Evolutionary conservation across 1,284 basidiomycete genomes (phyloP), one percentile per base, ranked within the genome.

Genomic region (Boletus semigastroideus): DNA sequence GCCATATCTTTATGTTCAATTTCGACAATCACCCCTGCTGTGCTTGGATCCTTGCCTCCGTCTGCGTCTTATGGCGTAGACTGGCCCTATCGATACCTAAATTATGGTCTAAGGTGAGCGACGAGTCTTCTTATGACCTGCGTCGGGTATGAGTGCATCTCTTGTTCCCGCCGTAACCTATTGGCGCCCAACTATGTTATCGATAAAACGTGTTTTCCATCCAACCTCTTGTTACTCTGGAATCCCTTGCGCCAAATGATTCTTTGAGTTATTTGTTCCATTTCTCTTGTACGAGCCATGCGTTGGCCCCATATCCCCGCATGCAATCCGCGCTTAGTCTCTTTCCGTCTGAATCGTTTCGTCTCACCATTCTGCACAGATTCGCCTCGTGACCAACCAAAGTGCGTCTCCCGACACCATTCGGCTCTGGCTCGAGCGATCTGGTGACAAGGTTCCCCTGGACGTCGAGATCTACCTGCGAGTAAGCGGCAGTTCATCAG

Each of bases 401-500:
- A 74, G 79, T 42, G 74, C 83, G 16, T 86, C 86, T 31, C 79
- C 87, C n/a, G 87, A 90, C 62, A 87, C 83, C 13, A 78, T 90
- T 45, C 81, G 87, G 5, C 74, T 90, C 13, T 90, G 87, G 87
- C 74, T 90, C 1, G 87, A 90, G 65, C 83, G 87, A 19, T 86
- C 87, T 10, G 87, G 87, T 4, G 72, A 74, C 49, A 75, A 69
- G 4, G 79, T 83, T 11, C 84, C 87, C 5, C 76, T 90, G 12
- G 87, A 90, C 66, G 87, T 90, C 54, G 86, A 90, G 62, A 88
- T 90, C 46, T 83, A 82, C 64, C 71, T 90, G 37, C 80, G 81
- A 39, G 78, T 86, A 20, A 69, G 69, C 31, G 71, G 72, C 22
- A 46, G 62, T 42, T 48, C 60, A 44, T 39, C 62, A 43, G 55